phyloP scores from a whole-genome alignment of 306 rosid species.

The Dicorynia guianensis region DNA sequence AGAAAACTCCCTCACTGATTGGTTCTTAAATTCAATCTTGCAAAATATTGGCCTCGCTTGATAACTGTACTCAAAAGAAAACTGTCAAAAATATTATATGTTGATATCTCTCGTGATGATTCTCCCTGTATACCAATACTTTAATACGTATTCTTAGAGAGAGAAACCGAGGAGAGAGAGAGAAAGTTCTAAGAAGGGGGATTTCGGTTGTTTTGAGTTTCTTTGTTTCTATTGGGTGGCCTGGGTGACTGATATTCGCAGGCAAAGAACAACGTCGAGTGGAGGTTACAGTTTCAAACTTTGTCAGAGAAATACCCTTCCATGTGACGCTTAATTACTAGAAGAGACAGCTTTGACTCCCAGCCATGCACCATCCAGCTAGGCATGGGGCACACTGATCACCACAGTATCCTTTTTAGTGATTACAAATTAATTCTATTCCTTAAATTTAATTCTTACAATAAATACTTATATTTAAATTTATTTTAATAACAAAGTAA shows the following conservation, averaged over 20 bases:
- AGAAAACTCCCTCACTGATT: not conserved
- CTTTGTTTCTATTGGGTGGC: not conserved
- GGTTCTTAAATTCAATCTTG: conserved; percentile 24
- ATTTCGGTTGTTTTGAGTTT: not conserved
- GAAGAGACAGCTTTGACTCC: not conserved
- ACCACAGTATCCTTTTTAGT: too few relatives aligned
- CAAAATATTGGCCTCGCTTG: conserved; percentile 7
- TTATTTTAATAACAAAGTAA: too few relatives aligned
- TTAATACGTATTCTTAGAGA: not conserved
- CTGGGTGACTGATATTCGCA: not conserved
- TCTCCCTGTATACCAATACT: not conserved
- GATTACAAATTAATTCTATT: too few relatives aligned
- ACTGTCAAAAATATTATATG: not conserved
- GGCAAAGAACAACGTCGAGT: conserved; percentile 26
- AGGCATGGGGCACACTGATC: too few relatives aligned
- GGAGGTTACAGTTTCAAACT: not conserved
- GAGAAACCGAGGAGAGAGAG: not conserved
- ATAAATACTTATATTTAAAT: too few relatives aligned
- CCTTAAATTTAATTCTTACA: too few relatives aligned
- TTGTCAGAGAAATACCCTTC: not conserved
- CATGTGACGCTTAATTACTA: conserved; percentile 26
- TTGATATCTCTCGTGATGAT: not conserved
- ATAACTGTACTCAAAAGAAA: too few relatives aligned
- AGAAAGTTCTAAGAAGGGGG: not conserved
- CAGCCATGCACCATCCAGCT: too few relatives aligned